A percentile compares a stretch with the other conserved stretches of the same genome.
Evolutionary conservation across 73 alveolate species (phyloP).

Genomic region (Uronychia binucleata): DNA sequence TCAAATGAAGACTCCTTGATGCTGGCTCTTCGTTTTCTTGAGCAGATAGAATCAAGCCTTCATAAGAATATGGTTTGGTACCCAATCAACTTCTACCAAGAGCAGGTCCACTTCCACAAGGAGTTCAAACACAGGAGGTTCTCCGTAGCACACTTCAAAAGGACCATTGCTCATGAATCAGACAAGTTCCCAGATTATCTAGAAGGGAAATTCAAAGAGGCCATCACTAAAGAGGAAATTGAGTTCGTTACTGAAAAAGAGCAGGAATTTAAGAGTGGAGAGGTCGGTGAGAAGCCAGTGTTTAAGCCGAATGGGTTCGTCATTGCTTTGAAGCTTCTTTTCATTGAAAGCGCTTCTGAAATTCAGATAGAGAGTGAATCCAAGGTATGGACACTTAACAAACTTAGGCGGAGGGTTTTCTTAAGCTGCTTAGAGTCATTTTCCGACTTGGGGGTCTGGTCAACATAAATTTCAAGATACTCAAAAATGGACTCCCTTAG

Average conservation of each 20-base stretch:
- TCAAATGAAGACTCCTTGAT: no score
- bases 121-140: not conserved
- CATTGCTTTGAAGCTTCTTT: not conserved
- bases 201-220: not conserved
- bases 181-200: not conserved
- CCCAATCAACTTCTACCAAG: not conserved
- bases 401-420: not conserved
- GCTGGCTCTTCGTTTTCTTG: no score
- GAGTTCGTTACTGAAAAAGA: not conserved
- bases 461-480: not conserved
- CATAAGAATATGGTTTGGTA: no score
- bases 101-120: not conserved
- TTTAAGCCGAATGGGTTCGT: not conserved
- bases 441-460: not conserved
- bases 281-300: no score
- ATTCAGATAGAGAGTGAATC: not conserved
- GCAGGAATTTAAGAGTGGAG: not conserved
- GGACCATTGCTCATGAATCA: not conserved
- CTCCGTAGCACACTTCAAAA: not conserved
- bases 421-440: not conserved
- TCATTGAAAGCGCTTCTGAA: not conserved
- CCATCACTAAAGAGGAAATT: not conserved
- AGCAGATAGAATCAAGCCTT: no score
- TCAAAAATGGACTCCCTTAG: not conserved
- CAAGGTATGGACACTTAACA: no score